phyloP scores from a whole-genome alignment of 2,329 filamentous ascomycete species.

The Penicillium oxalicum region DNA sequence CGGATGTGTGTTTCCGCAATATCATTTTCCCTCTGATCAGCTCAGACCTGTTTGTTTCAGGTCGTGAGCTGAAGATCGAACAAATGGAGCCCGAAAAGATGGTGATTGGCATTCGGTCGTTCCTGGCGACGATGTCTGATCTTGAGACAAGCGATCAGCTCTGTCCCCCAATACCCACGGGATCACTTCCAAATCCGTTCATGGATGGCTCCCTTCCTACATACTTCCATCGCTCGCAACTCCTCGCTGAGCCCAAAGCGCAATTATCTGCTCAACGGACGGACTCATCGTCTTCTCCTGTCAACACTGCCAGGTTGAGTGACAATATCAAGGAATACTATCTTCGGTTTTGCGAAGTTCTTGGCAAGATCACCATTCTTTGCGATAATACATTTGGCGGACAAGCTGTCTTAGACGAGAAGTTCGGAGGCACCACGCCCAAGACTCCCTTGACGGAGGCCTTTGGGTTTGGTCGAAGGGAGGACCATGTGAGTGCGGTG shows the following conservation, averaged over 20 bases:
- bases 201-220: constrained; percentile 33
- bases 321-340: constrained; percentile 82
- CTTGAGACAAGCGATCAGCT: constrained; percentile 75
- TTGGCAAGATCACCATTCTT: constrained; percentile 91
- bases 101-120: constrained; percentile 93
- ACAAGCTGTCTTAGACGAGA: constrained; percentile 90
- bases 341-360: constrained; percentile 82
- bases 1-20: constrained; percentile 84
- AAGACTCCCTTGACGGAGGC: constrained; percentile 94
- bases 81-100: constrained; percentile 93
- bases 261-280: constrained; percentile 27
- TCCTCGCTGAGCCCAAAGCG: constrained; percentile 32
- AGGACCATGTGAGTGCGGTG: constrained; percentile 64
- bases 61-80: constrained; percentile 77
- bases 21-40: constrained; percentile 96
- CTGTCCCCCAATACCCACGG: constrained; percentile 75
- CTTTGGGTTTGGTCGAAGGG: constrained; percentile 80
- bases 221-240: constrained; percentile 32
- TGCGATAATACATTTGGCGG: constrained; percentile 97
- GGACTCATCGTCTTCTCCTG: constrained; percentile 40
- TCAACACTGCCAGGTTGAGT: constrained; percentile 57
- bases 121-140: constrained; percentile 87
- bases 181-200: constrained; percentile 40
- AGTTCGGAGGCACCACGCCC: constrained; percentile 77
- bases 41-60: constrained; percentile 73